Conservation (phyloP, 768 basidiomycete species). For the Xerocomellus intermedius region DNA sequence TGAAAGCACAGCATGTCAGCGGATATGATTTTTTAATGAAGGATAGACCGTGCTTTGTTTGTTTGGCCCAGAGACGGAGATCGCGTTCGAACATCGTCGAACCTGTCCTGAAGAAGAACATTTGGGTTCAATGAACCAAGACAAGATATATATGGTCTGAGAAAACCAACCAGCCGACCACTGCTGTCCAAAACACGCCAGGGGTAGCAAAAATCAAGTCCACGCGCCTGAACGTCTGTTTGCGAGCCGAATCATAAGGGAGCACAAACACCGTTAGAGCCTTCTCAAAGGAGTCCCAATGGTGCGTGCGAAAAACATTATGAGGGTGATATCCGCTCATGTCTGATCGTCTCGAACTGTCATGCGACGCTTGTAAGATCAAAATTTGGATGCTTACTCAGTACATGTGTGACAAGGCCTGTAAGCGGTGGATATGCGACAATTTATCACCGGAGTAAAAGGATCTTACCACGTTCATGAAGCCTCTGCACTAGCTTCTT, state of each 20-base stretch:
- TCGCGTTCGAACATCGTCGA: constrained; percentile 91
- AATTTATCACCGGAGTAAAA: neutral
- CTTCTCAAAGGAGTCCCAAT: constrained; percentile 83
- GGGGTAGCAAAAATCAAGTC: constrained; percentile 82
- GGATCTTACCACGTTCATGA: constrained; percentile 50
- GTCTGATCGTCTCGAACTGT: constrained; percentile 37
- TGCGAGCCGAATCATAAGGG: constrained; percentile 39
- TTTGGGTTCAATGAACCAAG: neutral
- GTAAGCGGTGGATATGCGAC: neutral
- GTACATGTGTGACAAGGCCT: constrained; percentile 81
- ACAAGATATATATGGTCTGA: neutral
- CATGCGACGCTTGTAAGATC: constrained; percentile 6
- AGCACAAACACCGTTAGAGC: constrained; percentile 76
- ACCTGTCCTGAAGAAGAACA: constrained; percentile 58
- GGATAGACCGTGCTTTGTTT: constrained; percentile 42
- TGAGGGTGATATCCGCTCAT: constrained; percentile 59
- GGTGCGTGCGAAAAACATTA: constrained; percentile 52
- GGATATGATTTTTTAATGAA: neutral
- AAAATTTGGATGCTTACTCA: constrained; percentile 52
- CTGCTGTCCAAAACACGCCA: constrained; percentile 82
- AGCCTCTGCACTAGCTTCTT: constrained; percentile 57
- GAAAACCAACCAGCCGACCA: constrained; percentile 76
- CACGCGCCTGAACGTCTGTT: constrained; percentile 60
- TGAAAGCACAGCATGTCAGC: constrained; percentile 25
- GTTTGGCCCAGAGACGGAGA: constrained; percentile 71